These are phyloP conservation scores for Hygrocybe coccinea DNA, from an alignment of 768 basidiomycete species.

Conservation along the genomic window DNA sequence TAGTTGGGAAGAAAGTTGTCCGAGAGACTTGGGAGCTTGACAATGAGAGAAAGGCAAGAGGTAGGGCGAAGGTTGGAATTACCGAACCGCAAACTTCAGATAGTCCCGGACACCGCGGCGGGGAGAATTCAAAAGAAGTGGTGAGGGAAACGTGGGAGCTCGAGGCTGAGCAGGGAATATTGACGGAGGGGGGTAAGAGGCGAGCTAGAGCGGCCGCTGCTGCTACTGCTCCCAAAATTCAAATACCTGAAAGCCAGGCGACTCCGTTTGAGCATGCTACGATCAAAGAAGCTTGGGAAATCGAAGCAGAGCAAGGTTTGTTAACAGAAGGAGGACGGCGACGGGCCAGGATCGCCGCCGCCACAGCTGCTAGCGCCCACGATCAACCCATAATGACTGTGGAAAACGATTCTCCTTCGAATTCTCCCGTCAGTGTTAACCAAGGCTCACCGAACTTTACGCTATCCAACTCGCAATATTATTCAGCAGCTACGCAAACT, in stretches of 20 bases:
- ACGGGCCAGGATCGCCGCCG: conserved; percentile 54
- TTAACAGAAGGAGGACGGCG: conserved; percentile 70
- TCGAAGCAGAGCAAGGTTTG: conserved; percentile 71
- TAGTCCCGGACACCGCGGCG: not conserved
- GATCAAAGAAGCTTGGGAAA: conserved; percentile 72
- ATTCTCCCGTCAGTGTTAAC: not conserved
- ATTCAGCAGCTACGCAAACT: conserved; percentile 48
- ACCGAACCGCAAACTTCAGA: conserved; percentile 29
- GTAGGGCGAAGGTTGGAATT: conserved; percentile 32
- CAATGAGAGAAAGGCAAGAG: conserved; percentile 50
- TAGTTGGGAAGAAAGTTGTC: conserved; percentile 65
- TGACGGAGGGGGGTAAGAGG: conserved; percentile 68
- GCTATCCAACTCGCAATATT: conserved; percentile 56
- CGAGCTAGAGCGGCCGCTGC: conserved; percentile 55
- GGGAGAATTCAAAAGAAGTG: conserved; percentile 24
- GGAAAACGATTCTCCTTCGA: not conserved
- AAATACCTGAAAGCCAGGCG: not conserved
- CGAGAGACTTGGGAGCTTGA: conserved; percentile 81
- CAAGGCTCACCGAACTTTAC: conserved; percentile 33
- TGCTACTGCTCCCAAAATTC: conserved; percentile 13
- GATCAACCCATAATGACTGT: conserved; percentile 15
- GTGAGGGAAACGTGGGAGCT: conserved; percentile 72
- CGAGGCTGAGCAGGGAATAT: conserved; percentile 66
- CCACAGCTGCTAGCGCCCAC: conserved; percentile 20
- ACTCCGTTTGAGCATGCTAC: not conserved